A percentile compares a stretch with the other conserved stretches of the same genome.
phyloP scores from a whole-genome alignment of 164 flowering plant genomes.

The Tinospora cordifolia region DNA sequence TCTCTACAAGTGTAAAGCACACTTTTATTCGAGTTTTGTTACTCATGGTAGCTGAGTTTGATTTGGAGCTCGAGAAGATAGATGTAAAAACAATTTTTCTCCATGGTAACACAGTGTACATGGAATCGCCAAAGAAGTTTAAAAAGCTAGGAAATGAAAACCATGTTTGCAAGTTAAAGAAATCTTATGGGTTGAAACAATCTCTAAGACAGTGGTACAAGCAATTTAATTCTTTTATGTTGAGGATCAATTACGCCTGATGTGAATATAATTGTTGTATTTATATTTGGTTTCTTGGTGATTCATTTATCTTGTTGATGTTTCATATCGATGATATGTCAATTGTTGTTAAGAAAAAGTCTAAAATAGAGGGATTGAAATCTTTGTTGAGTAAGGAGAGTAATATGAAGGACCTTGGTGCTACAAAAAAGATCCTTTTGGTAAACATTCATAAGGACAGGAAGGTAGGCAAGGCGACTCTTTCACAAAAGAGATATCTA shows the following conservation, averaged over 20 bases:
- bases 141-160: background rate
- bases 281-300: background rate
- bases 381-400: too few species aligned
- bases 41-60: too few species aligned
- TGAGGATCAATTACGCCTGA: background rate
- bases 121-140: slow-evolving; percentile 5
- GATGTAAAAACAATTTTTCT: slow-evolving; percentile 7
- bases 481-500: background rate
- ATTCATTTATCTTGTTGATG: background rate
- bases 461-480: background rate
- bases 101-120: slow-evolving; percentile 10
- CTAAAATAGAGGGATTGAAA: slow-evolving; percentile 3
- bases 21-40: too few species aligned
- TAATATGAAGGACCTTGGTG: slow-evolving; percentile 2
- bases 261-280: slow-evolving; percentile 8
- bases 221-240: slow-evolving; percentile 5
- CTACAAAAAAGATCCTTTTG: background rate
- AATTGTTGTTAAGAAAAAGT: slow-evolving; percentile 5
- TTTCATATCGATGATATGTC: background rate
- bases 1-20: too few species aligned
- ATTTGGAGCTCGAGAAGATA: slow-evolving; percentile 2
- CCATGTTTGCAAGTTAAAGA: slow-evolving; percentile 10
- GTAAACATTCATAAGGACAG: background rate
- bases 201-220: slow-evolving; percentile 7
- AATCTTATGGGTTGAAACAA: slow-evolving; percentile 6